Conservation (phyloP, 257 asterid genomes). For the Solanum appendiculatum region DNA sequence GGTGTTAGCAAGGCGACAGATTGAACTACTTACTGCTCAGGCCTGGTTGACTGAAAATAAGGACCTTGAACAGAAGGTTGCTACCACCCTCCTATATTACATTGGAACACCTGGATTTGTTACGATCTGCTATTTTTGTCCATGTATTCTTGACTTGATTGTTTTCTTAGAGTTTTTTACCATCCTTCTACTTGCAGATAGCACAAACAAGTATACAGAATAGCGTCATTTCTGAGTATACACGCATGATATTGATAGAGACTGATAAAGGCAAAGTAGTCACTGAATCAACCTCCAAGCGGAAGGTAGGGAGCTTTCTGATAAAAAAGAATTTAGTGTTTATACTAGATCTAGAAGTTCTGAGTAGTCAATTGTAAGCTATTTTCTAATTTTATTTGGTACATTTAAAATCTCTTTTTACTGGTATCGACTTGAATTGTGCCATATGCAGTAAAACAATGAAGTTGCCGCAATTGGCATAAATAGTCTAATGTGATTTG, state of each 20-base stretch:
- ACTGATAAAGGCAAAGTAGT: constrained; percentile 24
- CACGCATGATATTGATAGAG: constrained; percentile 55
- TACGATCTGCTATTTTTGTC: neutral
- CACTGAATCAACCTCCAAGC: constrained; percentile 11
- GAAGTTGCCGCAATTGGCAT: neutral
- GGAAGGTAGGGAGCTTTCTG: neutral
- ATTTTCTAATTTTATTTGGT: neutral
- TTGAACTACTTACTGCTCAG: constrained; percentile 69
- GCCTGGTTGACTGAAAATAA: constrained; percentile 64
- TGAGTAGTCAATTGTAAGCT: neutral
- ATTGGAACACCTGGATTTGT: neutral
- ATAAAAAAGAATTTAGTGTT: neutral
- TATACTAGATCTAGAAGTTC: neutral
- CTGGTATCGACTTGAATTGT: neutral
- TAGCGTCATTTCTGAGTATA: constrained; percentile 54
- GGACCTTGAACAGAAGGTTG: constrained; percentile 75
- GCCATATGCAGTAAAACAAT: neutral
- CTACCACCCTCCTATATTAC: neutral
- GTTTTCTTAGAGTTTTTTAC: neutral
- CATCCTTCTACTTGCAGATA: constrained; percentile 33
- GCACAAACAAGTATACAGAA: constrained; percentile 54
- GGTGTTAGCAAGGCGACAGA: constrained; percentile 67
- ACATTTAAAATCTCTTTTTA: neutral
- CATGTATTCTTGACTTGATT: neutral
- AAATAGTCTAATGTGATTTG: neutral